Evolutionary conservation across 768 basidiomycete species (phyloP), one percentile per base, ranked within the genome.

Genomic region (Russula sp.): DNA sequence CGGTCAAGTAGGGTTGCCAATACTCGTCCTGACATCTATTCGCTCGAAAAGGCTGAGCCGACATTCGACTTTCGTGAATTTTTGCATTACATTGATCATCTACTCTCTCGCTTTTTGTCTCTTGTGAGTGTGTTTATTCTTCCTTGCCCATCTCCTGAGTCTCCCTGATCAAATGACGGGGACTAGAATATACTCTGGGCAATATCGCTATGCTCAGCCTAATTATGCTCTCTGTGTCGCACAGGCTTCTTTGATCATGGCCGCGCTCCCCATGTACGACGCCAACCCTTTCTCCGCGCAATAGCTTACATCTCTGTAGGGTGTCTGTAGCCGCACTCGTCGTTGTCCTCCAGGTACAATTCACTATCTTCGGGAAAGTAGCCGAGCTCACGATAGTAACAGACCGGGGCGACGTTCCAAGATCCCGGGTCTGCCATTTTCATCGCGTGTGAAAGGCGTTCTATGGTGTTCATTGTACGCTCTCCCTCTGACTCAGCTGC

Each of bases 61-160:
- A 58, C 81, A 79, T 56, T 79, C 82, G 0, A 78, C 78, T 1
- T 74, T 84, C 65, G 70, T 84, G 61, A 85, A 85, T 62, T 79
- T 84, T 63, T 84, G 81, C 59, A 56, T 79, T n/a, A 75, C 79
- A 49, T 82, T 82, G 81, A 75, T 80, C 10, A 65, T 84, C 45
- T 83, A 78, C 66, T 84, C 83, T 6, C 68, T 84, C 59, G 72
- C 76, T 36, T 81, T 78, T 66, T 79, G 75, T 66, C 62, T 85
- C 20, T 68, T 77, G 84, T 84, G 63, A 72, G 84, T 72, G 36
- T 46, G n/a, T 35, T 13, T 13, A 34, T 38, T 38, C 10, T 42
- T 34, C n/a, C 20, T 41, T 5, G 29, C n/a, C 16, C 6, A 22
- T 18, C 5, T 11, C 20, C 20, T n/a, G n/a, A n/a, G n/a, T n/a